phyloP scores from a whole-genome alignment of 2,329 filamentous ascomycete genomes.

The Epichloe sibirici region DNA sequence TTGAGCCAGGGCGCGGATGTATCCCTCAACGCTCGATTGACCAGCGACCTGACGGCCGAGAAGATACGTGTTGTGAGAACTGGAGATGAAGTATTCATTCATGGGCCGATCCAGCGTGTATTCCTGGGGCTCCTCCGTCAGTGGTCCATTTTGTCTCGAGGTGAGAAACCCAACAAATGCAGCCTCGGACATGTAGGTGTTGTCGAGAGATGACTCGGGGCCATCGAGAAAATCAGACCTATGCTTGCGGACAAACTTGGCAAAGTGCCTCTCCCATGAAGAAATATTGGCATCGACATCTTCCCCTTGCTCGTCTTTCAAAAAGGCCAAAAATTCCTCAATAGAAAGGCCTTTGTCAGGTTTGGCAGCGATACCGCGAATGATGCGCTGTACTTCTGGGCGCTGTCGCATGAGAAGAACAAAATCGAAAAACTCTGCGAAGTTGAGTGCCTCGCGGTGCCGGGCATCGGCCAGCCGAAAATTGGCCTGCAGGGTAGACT shows the following conservation, averaged over 20 bases:
- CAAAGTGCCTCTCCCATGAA: constrained; percentile 62
- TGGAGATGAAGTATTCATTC: constrained; percentile 97
- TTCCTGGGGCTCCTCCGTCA: constrained; percentile 46
- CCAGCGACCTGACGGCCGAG: constrained; percentile 82
- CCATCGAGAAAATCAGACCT: constrained; percentile 32
- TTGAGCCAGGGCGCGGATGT: constrained; percentile 76
- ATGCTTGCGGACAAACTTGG: constrained; percentile 52
- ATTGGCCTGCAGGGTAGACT: constrained; percentile 57
- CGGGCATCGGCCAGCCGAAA: constrained; percentile 63
- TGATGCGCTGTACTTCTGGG: constrained; percentile 67
- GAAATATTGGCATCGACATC: constrained; percentile 54
- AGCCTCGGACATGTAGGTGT: constrained; percentile 56
- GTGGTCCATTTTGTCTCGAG: constrained; percentile 59
- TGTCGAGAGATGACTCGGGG: constrained; percentile 31
- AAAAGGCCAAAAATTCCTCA: constrained; percentile 63
- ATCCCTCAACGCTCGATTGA: constrained; percentile 86
- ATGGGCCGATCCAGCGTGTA: constrained; percentile 67
- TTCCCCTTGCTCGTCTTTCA: constrained; percentile 62
- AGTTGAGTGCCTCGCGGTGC: constrained; percentile 56
- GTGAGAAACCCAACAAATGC: constrained; percentile 68
- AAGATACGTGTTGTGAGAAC: constrained; percentile 96
- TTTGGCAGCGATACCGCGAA: constrained; percentile 47
- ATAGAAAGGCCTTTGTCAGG: constrained; percentile 54
- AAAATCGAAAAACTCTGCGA: constrained; percentile 72
- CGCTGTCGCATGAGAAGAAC: constrained; percentile 72